Base-by-base conservation (phyloP, 192 early-diverging fungal genomes). In the Allomyces macrogynus region DNA sequence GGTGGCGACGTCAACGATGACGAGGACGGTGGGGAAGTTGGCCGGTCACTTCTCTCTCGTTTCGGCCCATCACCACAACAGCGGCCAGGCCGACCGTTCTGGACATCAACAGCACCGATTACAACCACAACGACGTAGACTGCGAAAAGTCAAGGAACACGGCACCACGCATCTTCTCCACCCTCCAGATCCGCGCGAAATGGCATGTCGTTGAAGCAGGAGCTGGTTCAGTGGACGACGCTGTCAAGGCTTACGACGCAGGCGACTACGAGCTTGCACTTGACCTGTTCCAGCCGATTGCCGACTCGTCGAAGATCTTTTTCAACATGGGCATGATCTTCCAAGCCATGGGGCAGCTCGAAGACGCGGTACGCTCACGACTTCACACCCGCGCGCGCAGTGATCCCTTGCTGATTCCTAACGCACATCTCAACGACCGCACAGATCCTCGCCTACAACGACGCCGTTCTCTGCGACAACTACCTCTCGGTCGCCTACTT, bases 401-500 rank as follows among this genome's bases (percentile, higher is more conserved):
- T 23, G 43, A 63, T 64, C 54, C 60, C 27, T 32, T 22, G 26
- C 57, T 43, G 32, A 23, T 57, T 22, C 67, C 64, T 42, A 14
- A 16, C 22, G 25, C 65, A n/a, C n/a, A 25, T 10, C 22, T 49
- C 60, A 60, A n/a, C 11, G 57, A 62, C 67, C 60, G 62, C 25
- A 40, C 73, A 95, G 92, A 82, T 91, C 63, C 72, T 69, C 20
- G 83, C 86, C 5, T 89, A 91, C 71, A 75, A 73, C 64, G 72
- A 81, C 61, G 85, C 92, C 8, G 80, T 91, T 23, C 77, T 75
- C 57, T 78, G 87, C 65, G 95, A 98, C 78, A 74, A 78, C 64
- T 98, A 89, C 71, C 78, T 96, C 44, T 90, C 92, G 1, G 85
- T 92, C 23, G 91, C 92, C 16, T 92, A 89, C 74, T 94, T 91